A percentile compares a stretch with the other conserved stretches of the same genome.
Evolutionary conservation across 208 protist genomes (phyloP).

Genomic region (Leptomonas seymouri): DNA sequence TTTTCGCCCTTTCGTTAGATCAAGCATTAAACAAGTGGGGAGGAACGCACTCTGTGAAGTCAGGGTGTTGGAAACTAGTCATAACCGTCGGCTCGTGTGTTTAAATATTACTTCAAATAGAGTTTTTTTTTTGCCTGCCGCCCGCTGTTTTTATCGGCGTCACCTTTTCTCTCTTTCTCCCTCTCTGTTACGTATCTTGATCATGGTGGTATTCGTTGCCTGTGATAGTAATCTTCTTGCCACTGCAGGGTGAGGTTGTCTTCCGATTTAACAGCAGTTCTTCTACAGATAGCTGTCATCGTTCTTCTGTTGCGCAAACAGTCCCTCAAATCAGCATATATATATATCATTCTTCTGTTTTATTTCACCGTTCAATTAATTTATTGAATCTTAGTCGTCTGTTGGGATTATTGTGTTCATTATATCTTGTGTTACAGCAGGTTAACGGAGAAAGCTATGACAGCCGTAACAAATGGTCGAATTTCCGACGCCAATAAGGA

Average conservation of each 20-base stretch:
- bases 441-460: slow-evolving; percentile 5
- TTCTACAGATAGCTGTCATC: neutral
- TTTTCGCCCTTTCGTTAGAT: too few relatives aligned
- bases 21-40: too few relatives aligned
- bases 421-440: neutral
- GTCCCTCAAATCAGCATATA: too few relatives aligned
- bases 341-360: slow-evolving; percentile 1
- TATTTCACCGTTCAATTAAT: neutral
- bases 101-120: neutral
- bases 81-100: neutral
- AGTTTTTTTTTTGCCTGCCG: slow-evolving; percentile 13
- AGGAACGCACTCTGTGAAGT: too few relatives aligned
- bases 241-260: too few relatives aligned
- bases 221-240: neutral
- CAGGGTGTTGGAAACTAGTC: too few relatives aligned
- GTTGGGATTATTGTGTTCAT: slow-evolving; percentile 5
- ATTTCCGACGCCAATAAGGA: slow-evolving; percentile 43
- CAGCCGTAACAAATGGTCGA: slow-evolving; percentile 17
- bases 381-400: neutral
- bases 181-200: neutral
- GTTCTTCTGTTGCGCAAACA: too few relatives aligned
- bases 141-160: slow-evolving; percentile 12
- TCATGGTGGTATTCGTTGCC: neutral
- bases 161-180: slow-evolving; percentile 9
- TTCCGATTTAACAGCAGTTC: neutral